Base-by-base conservation (phyloP, 768 basidiomycete genomes). In the Suillus variegatus region DNA sequence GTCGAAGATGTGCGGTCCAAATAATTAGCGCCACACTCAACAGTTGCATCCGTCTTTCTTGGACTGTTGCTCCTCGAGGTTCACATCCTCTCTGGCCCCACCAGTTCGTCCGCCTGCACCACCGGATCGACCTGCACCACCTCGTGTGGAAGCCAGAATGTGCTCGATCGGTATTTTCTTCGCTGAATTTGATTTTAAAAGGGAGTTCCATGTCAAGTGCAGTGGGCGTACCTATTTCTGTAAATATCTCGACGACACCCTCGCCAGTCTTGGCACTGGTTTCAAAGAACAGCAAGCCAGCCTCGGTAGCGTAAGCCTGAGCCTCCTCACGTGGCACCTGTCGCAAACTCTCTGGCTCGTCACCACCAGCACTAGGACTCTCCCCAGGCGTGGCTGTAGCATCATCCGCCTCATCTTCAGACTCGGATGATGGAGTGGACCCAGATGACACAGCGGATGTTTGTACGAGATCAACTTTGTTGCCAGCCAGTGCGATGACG, bases 261-360 rank as follows among this genome's bases (percentile, higher is more conserved):
- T 96, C 92, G 20, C 96, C 95, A 6, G 94, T 94, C 87, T 99
- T 99, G 32, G 97, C 97, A 72, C 91, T 93, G 44, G 96, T 97
- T 83, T 99, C 97, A 71, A 97, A 97, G 84, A 99, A 99, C 49
- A 99, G 80, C 51, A 99, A 77, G 1, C 93, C 92, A n/a, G 92
- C 90, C 78, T 99, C 97, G 63, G 92, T 87, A 14, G 97, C 97
- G 75, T 99, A 99, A 9, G 95, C 95, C 74, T 94, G 91, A 2
- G 97, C 97, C 80, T 99, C 97, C 72, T 97, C 97, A 65, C 88
- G 85, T 32, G 94, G 89, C 25, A 99, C 96, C 77, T 98, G 94
- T 70, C 97, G 83, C 71, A 93, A 76, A 67, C 85, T 88, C 78
- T 94, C 93, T 41, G 86, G 78, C 67, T 91, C 90, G 20, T 77